Base-by-base conservation (phyloP, 306 rosid genomes). In the Fragaria nilgerrensis region DNA sequence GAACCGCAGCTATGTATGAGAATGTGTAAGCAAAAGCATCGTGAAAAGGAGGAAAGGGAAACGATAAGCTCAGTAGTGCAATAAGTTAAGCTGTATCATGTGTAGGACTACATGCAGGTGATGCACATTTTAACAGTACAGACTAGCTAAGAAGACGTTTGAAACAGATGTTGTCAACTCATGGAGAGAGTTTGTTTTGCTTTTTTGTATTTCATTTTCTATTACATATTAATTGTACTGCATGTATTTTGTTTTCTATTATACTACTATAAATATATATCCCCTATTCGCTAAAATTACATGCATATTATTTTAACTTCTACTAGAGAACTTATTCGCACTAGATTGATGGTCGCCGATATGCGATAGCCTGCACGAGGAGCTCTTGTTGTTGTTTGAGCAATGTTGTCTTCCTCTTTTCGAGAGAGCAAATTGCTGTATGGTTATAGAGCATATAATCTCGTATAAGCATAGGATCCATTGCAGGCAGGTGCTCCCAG, bases 401-500 rank as follows among this genome's bases (percentile, higher is more conserved):
- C 43, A 70, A 20, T 9, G 23, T 8, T 12, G 7, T 27, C 59
- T 70, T 70, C 14, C 50, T 70, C 56, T 3, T 25, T 70, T 70
- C 58, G 41, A 70, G 74, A 25, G 23, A 70, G 58, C 39, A 20
- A 7, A 70, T 25, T 47, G 29, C 7, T 1, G 16, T 47, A 2
- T 16, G 43, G 14, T 25, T 36, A 15, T 6, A 70, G 16, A 70
- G 59, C 59, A 70, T 47, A 15, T 19, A 53, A 27, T 70, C 74
- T 15, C 74, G 23, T 47, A 47, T 47, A 58, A 70, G 27, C 19
- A 20, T 50, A 8, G 47, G 32, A 72, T 53, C 34, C 7, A 50
- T 49, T 10, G 19, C 16, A 52, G 76, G 48, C 32, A 52, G 0
- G 39, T 72, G 62, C 29, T 72, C 76, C 76, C 76, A 72, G 64